Percentiles rank a stretch among this genome's conserved stretches.
Evolutionary conservation across 371 early-diverging fungal genomes (phyloP).

Genomic region (Cokeromyces recurvatus): DNA sequence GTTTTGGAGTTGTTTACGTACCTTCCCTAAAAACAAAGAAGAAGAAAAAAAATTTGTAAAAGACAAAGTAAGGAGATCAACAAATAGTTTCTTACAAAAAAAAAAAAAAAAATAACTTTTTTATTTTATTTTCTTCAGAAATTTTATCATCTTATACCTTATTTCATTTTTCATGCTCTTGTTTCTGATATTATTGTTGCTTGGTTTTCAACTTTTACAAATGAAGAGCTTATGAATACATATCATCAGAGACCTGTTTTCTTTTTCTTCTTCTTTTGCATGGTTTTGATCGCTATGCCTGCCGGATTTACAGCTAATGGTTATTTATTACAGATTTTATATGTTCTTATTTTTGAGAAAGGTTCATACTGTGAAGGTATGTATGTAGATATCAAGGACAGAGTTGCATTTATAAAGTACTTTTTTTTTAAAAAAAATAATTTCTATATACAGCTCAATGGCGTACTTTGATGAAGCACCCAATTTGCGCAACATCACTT

Average conservation of each 20-base stretch:
- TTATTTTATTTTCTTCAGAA: too few relatives aligned
- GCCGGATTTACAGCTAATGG: constrained; percentile 9
- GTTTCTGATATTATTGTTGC: constrained; percentile 5
- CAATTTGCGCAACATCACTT: constrained; percentile 4
- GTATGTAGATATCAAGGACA: background rate
- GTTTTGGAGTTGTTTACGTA: constrained; percentile 11
- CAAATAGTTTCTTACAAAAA: too few relatives aligned
- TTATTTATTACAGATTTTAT: constrained; percentile 5
- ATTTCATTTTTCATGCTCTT: constrained; percentile 1
- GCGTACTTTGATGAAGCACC: constrained; percentile 6
- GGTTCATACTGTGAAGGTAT: constrained; percentile 9
- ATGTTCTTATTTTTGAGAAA: constrained; percentile 6
- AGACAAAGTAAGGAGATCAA: too few relatives aligned
- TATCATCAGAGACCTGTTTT: background rate
- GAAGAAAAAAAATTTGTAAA: constrained; percentile 7
- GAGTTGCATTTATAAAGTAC: too few relatives aligned
- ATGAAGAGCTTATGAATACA: constrained; percentile 2
- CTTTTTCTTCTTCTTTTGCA: constrained; percentile 2
- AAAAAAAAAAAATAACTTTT: too few relatives aligned
- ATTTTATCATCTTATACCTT: constrained; percentile 14
- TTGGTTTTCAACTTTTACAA: constrained; percentile 5
- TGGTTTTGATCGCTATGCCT: constrained; percentile 4
- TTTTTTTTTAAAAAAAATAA: too few relatives aligned
- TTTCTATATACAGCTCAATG: constrained; percentile 7
- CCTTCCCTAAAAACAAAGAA: constrained; percentile 6